These are phyloP conservation scores for Capronia americana DNA, from an alignment of 2,329 filamentous ascomycete genomes.

Conservation along the genomic window DNA sequence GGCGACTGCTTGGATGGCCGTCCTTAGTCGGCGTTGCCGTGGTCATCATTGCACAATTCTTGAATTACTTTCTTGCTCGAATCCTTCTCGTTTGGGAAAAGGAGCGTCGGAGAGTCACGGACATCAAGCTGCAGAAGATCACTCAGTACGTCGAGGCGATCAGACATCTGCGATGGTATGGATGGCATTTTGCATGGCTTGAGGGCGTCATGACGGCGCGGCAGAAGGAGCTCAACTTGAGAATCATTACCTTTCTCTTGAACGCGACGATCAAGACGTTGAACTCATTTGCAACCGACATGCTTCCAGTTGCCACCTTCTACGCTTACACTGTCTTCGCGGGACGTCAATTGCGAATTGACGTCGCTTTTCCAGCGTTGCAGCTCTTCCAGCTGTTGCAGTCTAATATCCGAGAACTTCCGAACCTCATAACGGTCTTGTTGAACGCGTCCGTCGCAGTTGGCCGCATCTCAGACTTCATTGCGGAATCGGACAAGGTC, in stretches of 20 bases:
- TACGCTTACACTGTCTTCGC: conserved; percentile 79
- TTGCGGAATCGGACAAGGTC: conserved; percentile 82
- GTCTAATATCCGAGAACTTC: conserved; percentile 73
- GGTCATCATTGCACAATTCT: conserved; percentile 69
- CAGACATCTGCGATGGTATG: conserved; percentile 79
- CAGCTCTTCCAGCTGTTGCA: conserved; percentile 81
- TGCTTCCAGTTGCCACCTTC: conserved; percentile 82
- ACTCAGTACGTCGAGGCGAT: conserved; percentile 88
- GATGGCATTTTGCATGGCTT: conserved; percentile 80
- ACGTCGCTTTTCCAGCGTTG: conserved; percentile 85
- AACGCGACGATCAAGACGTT: conserved; percentile 68
- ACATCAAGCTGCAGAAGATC: conserved; percentile 78
- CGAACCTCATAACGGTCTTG: conserved; percentile 74
- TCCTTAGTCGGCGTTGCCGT: conserved; percentile 76
- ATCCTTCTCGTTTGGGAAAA: conserved; percentile 72
- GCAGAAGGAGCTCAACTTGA: conserved; percentile 69
- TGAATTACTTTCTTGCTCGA: conserved; percentile 73
- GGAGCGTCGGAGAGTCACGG: conserved; percentile 73
- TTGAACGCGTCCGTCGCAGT: conserved; percentile 85
- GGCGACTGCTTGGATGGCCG: conserved; percentile 79
- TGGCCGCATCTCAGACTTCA: conserved; percentile 81
- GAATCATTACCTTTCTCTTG: conserved; percentile 69
- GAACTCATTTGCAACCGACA: conserved; percentile 72
- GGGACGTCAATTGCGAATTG: conserved; percentile 71
- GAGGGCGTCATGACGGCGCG: conserved; percentile 71